These are phyloP conservation scores for Colletotrichum euphorbiae DNA, from an alignment of 2,329 filamentous ascomycete genomes.

Conservation along the genomic window DNA sequence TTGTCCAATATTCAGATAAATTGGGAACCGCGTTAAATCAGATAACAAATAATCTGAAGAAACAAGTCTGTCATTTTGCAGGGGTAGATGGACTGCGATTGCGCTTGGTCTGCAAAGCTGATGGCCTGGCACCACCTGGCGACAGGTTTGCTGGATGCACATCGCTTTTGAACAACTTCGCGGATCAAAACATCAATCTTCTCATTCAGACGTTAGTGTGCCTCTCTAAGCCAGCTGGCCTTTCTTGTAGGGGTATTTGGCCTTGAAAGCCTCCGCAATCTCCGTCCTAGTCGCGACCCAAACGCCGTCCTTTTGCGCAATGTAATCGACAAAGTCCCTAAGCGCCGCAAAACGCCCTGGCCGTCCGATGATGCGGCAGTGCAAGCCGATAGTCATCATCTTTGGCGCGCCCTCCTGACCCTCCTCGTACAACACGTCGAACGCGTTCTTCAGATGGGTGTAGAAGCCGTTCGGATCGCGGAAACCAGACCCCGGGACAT, in stretches of 20 bases:
- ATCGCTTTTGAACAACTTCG: too few relatives aligned
- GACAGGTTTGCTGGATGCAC: too few relatives aligned
- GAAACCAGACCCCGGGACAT: constrained; percentile 55
- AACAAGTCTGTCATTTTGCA: too few relatives aligned
- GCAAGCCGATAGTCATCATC: constrained; percentile 69
- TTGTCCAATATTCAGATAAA: too few relatives aligned
- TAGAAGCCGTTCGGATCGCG: constrained; percentile 57
- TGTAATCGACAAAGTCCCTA: constrained; percentile 65
- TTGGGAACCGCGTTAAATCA: too few relatives aligned
- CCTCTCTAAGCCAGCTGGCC: constrained; percentile 46
- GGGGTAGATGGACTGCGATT: too few relatives aligned
- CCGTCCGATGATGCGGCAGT: constrained; percentile 64
- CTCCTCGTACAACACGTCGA: constrained; percentile 66
- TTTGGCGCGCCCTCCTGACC: constrained; percentile 60
- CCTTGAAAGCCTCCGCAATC: constrained; percentile 62
- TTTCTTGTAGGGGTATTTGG: constrained; percentile 61
- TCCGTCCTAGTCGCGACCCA: constrained; percentile 66
- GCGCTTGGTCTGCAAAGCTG: too few relatives aligned
- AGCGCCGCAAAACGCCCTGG: constrained; percentile 64
- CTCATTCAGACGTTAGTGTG: background rate
- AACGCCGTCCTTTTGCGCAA: constrained; percentile 61
- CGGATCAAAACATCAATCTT: background rate
- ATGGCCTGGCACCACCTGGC: too few relatives aligned
- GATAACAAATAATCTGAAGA: too few relatives aligned
- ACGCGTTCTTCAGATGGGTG: constrained; percentile 61